Conservation (phyloP, 2,329 filamentous ascomycete genomes). For the Colletotrichum melonis region DNA sequence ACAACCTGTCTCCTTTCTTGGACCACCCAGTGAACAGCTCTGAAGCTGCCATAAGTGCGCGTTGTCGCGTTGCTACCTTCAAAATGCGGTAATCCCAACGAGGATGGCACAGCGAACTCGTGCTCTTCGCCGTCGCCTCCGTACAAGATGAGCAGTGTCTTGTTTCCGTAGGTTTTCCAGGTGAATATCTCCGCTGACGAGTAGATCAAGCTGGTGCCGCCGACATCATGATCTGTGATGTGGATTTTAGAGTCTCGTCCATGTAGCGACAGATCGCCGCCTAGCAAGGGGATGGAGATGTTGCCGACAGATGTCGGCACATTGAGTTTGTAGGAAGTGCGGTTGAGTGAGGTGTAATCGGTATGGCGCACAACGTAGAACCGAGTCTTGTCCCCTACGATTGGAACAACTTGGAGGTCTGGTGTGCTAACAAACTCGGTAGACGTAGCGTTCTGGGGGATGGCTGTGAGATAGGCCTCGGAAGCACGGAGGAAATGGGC, state of each 20-base stretch:
- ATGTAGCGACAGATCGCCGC: constrained; percentile 63
- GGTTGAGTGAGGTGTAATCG: constrained; percentile 65
- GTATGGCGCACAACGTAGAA: constrained; percentile 73
- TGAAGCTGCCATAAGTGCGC: neutral
- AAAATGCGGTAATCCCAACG: neutral
- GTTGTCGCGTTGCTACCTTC: neutral
- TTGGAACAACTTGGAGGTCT: constrained; percentile 66
- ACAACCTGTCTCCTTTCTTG: neutral
- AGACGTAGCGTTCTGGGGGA: constrained; percentile 47
- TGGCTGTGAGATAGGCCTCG: constrained; percentile 71
- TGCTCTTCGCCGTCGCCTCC: neutral
- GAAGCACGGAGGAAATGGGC: constrained; percentile 78
- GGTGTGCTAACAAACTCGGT: constrained; percentile 42
- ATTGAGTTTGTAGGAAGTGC: constrained; percentile 69
- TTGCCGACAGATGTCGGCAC: constrained; percentile 64
- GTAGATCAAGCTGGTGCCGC: constrained; percentile 68
- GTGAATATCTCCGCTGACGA: constrained; percentile 75
- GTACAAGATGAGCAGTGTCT: neutral
- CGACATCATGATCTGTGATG: constrained; percentile 72
- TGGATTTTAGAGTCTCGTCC: constrained; percentile 73
- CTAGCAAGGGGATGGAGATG: constrained; percentile 66
- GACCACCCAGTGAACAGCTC: neutral
- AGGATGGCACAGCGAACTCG: neutral
- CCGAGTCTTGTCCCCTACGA: constrained; percentile 61
- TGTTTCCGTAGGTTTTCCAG: constrained; percentile 46